A percentile compares a stretch with the other conserved stretches of the same genome.
Evolutionary conservation across 768 basidiomycete genomes (phyloP).

Genomic region (Xerocomus brunneocitrinus): DNA sequence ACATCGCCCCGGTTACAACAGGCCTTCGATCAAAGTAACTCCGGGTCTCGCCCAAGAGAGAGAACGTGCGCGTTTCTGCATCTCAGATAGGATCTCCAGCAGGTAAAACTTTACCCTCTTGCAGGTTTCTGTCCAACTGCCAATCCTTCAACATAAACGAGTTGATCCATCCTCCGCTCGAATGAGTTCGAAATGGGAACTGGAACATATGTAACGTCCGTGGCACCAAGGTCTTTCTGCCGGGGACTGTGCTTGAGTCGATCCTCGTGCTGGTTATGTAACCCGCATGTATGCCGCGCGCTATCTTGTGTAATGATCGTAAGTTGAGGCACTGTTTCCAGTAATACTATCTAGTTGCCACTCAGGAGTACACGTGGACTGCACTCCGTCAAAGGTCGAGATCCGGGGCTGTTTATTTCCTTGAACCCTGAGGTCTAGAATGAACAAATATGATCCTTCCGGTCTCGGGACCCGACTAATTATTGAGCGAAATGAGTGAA

Average conservation of each 20-base stretch:
- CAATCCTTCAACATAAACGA: no score
- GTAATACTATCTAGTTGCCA: background rate
- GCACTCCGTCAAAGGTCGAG: background rate
- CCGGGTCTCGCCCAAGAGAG: no score
- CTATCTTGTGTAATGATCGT: background rate
- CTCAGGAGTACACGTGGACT: constrained; percentile 8
- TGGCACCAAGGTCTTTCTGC: background rate
- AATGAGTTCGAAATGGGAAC: no score
- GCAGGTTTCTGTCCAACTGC: no score
- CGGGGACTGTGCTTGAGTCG: background rate
- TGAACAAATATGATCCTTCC: background rate
- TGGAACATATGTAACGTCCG: no score
- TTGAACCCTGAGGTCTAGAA: background rate
- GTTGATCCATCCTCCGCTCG: no score
- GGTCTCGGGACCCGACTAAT: background rate
- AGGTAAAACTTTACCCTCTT: no score
- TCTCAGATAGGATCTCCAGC: no score
- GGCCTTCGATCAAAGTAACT: no score
- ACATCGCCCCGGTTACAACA: no score
- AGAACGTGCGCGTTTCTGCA: no score
- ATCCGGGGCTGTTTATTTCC: background rate
- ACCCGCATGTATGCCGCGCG: background rate
- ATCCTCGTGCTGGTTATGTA: background rate
- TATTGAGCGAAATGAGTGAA: no score
- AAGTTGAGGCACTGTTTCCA: constrained; percentile 1